Evolutionary conservation across 768 basidiomycete species (phyloP).

Genomic region (Boletus fagicola): DNA sequence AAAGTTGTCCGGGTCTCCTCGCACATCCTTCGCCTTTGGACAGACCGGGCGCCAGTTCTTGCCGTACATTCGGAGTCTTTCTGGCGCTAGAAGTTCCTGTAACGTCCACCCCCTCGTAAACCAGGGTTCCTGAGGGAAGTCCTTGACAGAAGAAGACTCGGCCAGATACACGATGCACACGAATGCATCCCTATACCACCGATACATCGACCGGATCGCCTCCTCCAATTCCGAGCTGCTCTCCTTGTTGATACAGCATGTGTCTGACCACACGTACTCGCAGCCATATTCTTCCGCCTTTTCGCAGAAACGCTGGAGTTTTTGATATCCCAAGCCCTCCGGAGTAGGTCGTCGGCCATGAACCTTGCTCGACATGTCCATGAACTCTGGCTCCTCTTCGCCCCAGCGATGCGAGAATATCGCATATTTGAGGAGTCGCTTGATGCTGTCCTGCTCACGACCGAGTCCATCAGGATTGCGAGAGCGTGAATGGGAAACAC

Average conservation of each 20-base stretch:
- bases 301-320: constrained; percentile 14
- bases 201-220: constrained; percentile 14
- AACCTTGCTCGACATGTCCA: constrained; percentile 10
- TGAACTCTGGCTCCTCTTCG: constrained; percentile 14
- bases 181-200: constrained; percentile 14
- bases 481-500: neutral
- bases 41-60: constrained; percentile 12
- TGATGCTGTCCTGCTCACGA: constrained; percentile 1
- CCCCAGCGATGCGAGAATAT: constrained; percentile 22
- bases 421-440: constrained; percentile 11
- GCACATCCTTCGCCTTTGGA: neutral
- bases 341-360: neutral
- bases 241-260: constrained; percentile 19
- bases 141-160: neutral
- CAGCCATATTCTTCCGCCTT: constrained; percentile 15
- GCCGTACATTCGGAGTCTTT: constrained; percentile 6
- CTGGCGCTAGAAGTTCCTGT: constrained; percentile 14
- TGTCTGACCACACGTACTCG: constrained; percentile 24
- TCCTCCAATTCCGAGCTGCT: constrained; percentile 14
- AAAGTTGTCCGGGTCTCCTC: constrained; percentile 1
- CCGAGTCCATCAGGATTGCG: neutral
- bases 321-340: constrained; percentile 6
- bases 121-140: constrained; percentile 8
- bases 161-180: constrained; percentile 16
- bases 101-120: constrained; percentile 17